Evolutionary conservation across 176 grass and related monocot species (phyloP).

Genomic region (Oryza rufipogon): DNA sequence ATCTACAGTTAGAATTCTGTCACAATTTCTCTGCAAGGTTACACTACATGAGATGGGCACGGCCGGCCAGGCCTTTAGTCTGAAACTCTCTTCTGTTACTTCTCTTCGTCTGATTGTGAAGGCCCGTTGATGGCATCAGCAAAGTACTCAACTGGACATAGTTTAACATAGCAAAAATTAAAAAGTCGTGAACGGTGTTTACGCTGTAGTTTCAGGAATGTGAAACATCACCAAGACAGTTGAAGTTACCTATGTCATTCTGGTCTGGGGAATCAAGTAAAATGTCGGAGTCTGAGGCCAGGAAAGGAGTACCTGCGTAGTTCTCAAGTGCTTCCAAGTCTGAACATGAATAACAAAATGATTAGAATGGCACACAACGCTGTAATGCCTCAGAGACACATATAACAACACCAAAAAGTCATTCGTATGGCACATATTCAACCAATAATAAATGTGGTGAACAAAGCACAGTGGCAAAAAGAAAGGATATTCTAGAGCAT

Average conservation of each 20-base stretch:
- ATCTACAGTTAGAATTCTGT: slow-evolving; percentile 20
- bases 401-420: not conserved
- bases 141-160: slow-evolving; percentile 86
- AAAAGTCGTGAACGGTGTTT: not conserved
- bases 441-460: not conserved
- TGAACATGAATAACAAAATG: slow-evolving; percentile 35
- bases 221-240: not conserved
- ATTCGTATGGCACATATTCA: not conserved
- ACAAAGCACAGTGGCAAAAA: not conserved
- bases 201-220: not conserved
- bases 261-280: slow-evolving; percentile 88
- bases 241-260: slow-evolving; percentile 83
- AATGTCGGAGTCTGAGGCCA: slow-evolving; percentile 88
- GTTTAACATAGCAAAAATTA: not conserved
- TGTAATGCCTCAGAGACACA: not conserved
- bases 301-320: slow-evolving; percentile 84
- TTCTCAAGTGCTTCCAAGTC: slow-evolving; percentile 89
- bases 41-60: slow-evolving; percentile 33
- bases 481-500: not conserved
- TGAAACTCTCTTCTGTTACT: slow-evolving; percentile 43
- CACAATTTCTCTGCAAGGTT: not conserved
- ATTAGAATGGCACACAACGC: not conserved
- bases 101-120: slow-evolving; percentile 89
- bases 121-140: slow-evolving; percentile 73
- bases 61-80: slow-evolving; percentile 9